Percentiles rank a stretch among this genome's conserved stretches.
Evolutionary conservation across 2,329 filamentous ascomycete genomes (phyloP).

Genomic region (Trichoderma aggressivum): DNA sequence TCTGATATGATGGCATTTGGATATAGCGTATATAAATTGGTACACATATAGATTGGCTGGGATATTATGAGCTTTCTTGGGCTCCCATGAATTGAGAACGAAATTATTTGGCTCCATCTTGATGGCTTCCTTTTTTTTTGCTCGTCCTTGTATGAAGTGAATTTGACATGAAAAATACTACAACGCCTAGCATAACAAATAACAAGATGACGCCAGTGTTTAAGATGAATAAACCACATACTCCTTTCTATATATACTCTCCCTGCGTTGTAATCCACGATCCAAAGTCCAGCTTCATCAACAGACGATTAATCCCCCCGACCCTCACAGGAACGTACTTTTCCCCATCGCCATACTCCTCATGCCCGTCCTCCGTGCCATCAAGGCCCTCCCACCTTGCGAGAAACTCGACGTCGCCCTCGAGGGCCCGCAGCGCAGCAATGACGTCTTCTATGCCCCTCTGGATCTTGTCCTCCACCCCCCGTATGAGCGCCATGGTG

Average conservation of each 20-base stretch:
- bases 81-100: neutral
- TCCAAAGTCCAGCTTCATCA: constrained; percentile 86
- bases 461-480: constrained; percentile 63
- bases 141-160: neutral
- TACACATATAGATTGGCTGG: neutral
- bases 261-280: constrained; percentile 47
- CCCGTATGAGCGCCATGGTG: constrained; percentile 61
- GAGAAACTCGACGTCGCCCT: constrained; percentile 43
- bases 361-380: neutral
- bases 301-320: constrained; percentile 75
- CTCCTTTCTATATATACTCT: constrained; percentile 20
- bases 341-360: constrained; percentile 18
- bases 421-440: constrained; percentile 46
- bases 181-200: neutral
- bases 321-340: constrained; percentile 67
- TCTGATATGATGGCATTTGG: neutral
- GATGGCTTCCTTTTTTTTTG: neutral
- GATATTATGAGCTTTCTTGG: neutral
- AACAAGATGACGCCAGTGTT: neutral
- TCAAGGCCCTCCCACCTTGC: constrained; percentile 40
- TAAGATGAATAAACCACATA: neutral
- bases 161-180: neutral
- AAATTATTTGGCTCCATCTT: neutral
- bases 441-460: constrained; percentile 66
- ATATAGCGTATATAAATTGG: neutral